Evolutionary conservation across 176 grass and related monocot species (phyloP), one percentile per base, ranked within the genome.

Genomic region (Pontederia paniculata): DNA sequence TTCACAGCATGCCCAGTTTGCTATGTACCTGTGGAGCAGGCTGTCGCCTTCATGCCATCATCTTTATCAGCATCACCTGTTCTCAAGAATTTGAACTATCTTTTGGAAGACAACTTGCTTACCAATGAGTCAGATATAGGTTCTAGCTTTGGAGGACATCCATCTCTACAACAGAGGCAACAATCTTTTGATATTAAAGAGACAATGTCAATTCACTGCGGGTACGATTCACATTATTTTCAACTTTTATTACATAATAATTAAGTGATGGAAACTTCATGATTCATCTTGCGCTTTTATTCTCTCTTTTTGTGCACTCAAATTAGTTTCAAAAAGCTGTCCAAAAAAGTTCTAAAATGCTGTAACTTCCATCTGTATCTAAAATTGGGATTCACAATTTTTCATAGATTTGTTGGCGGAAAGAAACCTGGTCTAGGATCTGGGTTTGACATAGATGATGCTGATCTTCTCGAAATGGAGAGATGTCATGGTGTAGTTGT

Each of bases 1-100:
- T 86, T 48, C 78, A 67, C 69, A 98, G 94, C 94, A 61, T 98
- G 94, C 57, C 87, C 74, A 62, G 94, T 98, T 77, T 98, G 94
- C 66, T 98, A 98, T 76, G 67, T 82, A 42, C 74, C 94, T 67
- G 87, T 88, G 63, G 83, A 93, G 55, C 83, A 85, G 55, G 83
- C 87, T 1, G 57, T 93, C 66, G 70, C 76, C 37, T 62, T 88
- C 52, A 85, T 84, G 74, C 87, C 87, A 66, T 20, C 60, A 65
- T 52, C 63, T 25, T 76, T 80, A 64, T 82, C 94, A 73, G 23
- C 57, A 60, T 99, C 83, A 52, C 81, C 83, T 61, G 67, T 88
- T 18, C 87, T 98, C 74, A 80, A 18, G 48, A 84, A 37, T 48
- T 52, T 62, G 53, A 52, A 16, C 23, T 60, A 72, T n/a, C 8